These are phyloP conservation scores for Talaromyces stipitatus DNA, from an alignment of 495 filamentous ascomycete species.

Conservation along the genomic window DNA sequence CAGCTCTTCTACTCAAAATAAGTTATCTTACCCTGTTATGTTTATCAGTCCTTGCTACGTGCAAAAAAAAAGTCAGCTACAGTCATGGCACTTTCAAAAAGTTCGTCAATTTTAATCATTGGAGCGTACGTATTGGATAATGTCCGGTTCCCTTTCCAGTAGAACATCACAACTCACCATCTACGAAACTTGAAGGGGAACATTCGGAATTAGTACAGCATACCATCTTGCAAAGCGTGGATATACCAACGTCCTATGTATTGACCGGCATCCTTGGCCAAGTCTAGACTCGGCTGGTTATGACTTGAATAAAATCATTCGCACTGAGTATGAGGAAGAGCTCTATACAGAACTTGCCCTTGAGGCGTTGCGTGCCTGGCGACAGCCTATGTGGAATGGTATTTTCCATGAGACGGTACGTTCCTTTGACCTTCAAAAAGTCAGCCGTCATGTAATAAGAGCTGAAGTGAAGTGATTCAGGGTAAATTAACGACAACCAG, in stretches of 20 bases:
- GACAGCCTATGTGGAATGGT: conserved; percentile 6
- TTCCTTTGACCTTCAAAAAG: no score
- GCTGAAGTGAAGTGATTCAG: no score
- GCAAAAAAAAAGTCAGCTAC: neutral
- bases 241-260: conserved; percentile 35
- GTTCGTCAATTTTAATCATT: conserved; percentile 13
- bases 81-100: conserved; percentile 13
- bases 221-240: conserved; percentile 37
- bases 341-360: conserved; percentile 34
- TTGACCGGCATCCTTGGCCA: conserved; percentile 35
- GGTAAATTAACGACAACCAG: conserved; percentile 1
- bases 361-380: conserved; percentile 14
- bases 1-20: no score
- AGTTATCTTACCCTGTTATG: no score
- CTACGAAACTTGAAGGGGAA: conserved; percentile 29
- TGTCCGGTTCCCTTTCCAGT: neutral
- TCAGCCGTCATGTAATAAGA: no score
- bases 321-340: conserved; percentile 36
- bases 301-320: conserved; percentile 38
- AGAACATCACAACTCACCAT: conserved; percentile 3
- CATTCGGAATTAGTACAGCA: conserved; percentile 38
- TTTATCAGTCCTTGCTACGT: no score
- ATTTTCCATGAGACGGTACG: conserved; percentile 5
- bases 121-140: conserved; percentile 11
- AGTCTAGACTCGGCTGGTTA: conserved; percentile 33